A percentile compares a stretch with the other conserved stretches of the same genome.
Conservation (phyloP, 805 yeast genomes). For the Nakazawaea ishiwadae region DNA sequence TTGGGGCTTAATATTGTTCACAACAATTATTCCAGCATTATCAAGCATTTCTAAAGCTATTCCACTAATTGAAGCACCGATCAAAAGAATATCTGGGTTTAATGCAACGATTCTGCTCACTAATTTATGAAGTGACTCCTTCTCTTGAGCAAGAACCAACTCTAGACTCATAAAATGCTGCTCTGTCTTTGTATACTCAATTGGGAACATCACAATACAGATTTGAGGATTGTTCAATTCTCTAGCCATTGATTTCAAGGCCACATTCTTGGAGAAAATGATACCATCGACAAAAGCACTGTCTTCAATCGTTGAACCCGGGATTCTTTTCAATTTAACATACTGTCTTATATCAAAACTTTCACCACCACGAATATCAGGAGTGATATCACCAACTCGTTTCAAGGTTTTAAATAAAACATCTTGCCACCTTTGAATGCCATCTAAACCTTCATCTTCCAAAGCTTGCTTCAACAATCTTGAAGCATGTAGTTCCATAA, state of each 20-base stretch:
- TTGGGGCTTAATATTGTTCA: conserved; percentile 74
- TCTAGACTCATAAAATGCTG: conserved; percentile 79
- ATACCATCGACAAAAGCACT: conserved; percentile 70
- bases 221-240: conserved; percentile 64
- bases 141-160: conserved; percentile 82
- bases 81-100: conserved; percentile 73
- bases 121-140: conserved; percentile 75
- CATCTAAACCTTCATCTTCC: conserved; percentile 51
- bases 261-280: conserved; percentile 78
- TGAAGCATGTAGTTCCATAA: conserved; percentile 40
- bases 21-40: conserved; percentile 75
- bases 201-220: conserved; percentile 79
- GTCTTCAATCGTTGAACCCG: conserved; percentile 66
- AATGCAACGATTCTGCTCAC: conserved; percentile 74
- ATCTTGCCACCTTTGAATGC: conserved; percentile 53
- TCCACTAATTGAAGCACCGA: conserved; percentile 79
- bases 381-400: conserved; percentile 53
- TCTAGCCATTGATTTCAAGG: conserved; percentile 73
- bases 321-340: conserved; percentile 77
- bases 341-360: conserved; percentile 84
- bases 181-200: conserved; percentile 75
- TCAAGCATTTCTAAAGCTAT: conserved; percentile 69
- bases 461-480: conserved; percentile 55
- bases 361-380: conserved; percentile 59
- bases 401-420: conserved; percentile 47